Base-by-base conservation (phyloP, 2,329 filamentous ascomycete genomes). In the Talaromyces verruculosus region DNA sequence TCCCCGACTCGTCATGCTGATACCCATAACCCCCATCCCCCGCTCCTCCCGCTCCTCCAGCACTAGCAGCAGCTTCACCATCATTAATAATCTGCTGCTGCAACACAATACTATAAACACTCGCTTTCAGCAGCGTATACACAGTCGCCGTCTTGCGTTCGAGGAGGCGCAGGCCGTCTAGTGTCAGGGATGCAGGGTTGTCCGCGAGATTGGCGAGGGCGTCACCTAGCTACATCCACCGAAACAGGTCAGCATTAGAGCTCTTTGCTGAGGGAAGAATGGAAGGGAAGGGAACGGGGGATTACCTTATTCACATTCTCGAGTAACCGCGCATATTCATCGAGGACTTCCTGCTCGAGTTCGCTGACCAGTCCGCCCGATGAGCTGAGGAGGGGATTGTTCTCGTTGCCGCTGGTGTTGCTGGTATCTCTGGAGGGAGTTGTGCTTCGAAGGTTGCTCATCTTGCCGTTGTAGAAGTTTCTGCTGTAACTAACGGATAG, bases 91-190 rank as follows among this genome's bases (percentile, higher is more conserved):
- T 92, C 85, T 98, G 92, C 85, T 98, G 94, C 85, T 99, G 94
- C 82, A 99, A 79, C 68, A 99, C 93, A 82, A 99, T 99, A 76
- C 91, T 96, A 82, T 99, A 99, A 69, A 99, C 95, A 78, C 94
- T 98, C 19, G 95, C 94, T 83, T 99, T 99, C 76, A 99, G 85
- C 76, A 98, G 80, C 68, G 95, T 99, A 79, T 96, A 98, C 25
- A 97, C 94, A 64, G 97, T 83, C 71, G 92, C 93, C 51, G 94
- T 97, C 84, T 98, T 97, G 72, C 95, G 85, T 83, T 99, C 95
- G 64, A 99, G 83, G 51, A 93, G 89, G 63, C 95, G 85, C 72
- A 99, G 84, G 8, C 91, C 90, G 77, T 99, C 92, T 10, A 82
- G 76, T 6, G 90, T 89, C 25, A 92, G 89, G 0, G 93, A 91